Conservation (phyloP, 1,139 yeast species). For the Zygoascus hellenicus region DNA sequence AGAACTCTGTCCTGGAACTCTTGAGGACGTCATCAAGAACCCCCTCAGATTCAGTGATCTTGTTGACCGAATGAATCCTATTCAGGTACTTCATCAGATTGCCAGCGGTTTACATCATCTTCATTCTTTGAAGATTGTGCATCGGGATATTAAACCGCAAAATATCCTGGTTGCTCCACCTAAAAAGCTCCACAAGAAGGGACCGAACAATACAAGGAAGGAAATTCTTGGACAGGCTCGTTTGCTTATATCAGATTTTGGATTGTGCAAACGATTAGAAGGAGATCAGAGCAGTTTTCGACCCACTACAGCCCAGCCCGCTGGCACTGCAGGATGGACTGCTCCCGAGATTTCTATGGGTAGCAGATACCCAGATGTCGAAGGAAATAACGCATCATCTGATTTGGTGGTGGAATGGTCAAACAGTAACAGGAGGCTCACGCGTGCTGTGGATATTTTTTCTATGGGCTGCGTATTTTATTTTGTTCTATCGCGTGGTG, state of each 20-base stretch:
- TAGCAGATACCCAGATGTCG: constrained; percentile 14
- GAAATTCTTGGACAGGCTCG: constrained; percentile 42
- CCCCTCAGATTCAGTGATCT: constrained; percentile 34
- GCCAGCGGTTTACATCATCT: constrained; percentile 81
- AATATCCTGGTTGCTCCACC: constrained; percentile 82
- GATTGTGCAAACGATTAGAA: constrained; percentile 86
- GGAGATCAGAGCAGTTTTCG: constrained; percentile 89
- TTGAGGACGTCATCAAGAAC: constrained; percentile 65
- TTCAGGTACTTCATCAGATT: constrained; percentile 64
- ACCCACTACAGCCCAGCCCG: constrained; percentile 88
- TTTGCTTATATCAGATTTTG: constrained; percentile 88
- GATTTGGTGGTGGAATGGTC: constrained; percentile 37
- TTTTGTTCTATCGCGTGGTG: constrained; percentile 76
- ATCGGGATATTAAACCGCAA: constrained; percentile 93
- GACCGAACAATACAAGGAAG: constrained; percentile 21
- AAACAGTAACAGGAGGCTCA: constrained; percentile 53
- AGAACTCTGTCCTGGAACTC: constrained; percentile 82
- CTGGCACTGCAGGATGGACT: constrained; percentile 98
- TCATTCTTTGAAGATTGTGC: constrained; percentile 88
- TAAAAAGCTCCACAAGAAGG: constrained; percentile 34
- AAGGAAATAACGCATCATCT: constrained; percentile 16
- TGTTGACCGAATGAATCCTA: constrained; percentile 39
- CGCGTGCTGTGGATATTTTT: constrained; percentile 89
- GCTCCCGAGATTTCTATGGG: constrained; percentile 70
- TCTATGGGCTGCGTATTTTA: constrained; percentile 92